A percentile compares a stretch with the other conserved stretches of the same genome.
phyloP scores from a whole-genome alignment of 768 basidiomycete genomes.

The Boletus patriciae region DNA sequence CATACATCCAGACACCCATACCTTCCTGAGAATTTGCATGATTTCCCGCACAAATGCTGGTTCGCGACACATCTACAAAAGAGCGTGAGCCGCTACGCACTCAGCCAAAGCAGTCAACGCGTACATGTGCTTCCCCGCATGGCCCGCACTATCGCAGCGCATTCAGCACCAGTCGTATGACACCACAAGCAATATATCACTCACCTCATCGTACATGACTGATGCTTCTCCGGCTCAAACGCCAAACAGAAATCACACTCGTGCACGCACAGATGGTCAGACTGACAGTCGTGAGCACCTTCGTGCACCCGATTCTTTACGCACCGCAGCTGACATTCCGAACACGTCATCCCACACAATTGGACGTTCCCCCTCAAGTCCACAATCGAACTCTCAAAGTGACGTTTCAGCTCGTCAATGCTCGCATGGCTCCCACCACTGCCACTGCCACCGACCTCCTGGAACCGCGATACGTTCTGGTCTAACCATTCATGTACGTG shows the following conservation, averaged over 20 bases:
- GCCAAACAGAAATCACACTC: conserved; percentile 42
- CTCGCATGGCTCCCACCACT: conserved; percentile 34
- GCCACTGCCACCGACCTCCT: conserved; percentile 8
- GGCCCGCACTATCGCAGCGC: conserved; percentile 48
- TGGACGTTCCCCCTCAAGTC: conserved; percentile 48
- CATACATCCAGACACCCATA: conserved; percentile 54
- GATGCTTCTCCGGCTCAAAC: conserved; percentile 30
- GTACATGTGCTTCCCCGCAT: conserved; percentile 55
- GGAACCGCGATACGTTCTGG: conserved; percentile 50
- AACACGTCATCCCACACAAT: conserved; percentile 51
- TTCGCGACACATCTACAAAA: conserved; percentile 49
- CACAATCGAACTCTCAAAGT: conserved; percentile 43
- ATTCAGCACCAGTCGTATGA: background rate
- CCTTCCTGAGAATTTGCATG: conserved; percentile 46
- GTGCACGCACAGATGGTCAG: conserved; percentile 47
- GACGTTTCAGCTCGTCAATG: conserved; percentile 45
- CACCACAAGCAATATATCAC: conserved; percentile 17
- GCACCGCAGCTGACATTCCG: conserved; percentile 49
- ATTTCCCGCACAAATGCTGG: conserved; percentile 55
- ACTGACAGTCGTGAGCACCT: conserved; percentile 48
- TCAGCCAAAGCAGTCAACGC: conserved; percentile 3
- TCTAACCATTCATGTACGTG: conserved; percentile 54
- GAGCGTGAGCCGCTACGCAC: background rate
- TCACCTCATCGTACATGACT: conserved; percentile 48
- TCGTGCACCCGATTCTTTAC: conserved; percentile 47